Percentiles rank a stretch among this genome's conserved stretches.
Evolutionary conservation across 2,329 filamentous ascomycete species (phyloP).

Genomic region (Didymella lethalis): DNA sequence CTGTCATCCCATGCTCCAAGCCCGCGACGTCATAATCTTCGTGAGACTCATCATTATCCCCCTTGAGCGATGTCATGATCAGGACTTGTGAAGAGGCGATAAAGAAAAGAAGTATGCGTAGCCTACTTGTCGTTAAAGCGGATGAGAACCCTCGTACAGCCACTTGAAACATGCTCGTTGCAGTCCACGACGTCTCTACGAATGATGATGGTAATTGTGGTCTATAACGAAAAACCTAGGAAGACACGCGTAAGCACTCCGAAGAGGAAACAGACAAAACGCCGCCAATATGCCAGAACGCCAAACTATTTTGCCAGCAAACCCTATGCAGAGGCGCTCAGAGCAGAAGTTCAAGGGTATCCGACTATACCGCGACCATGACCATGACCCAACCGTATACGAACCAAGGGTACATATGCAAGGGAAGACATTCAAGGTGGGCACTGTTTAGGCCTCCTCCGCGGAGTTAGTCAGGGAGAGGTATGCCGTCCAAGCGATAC

Average conservation of each 20-base stretch:
- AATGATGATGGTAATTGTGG: conserved; percentile 17
- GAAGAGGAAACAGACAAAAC: conserved; percentile 23
- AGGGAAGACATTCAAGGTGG: conserved; percentile 22
- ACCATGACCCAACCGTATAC: conserved; percentile 19
- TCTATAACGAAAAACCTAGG: conserved; percentile 21
- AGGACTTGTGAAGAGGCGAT: no score
- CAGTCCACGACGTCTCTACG: neutral
- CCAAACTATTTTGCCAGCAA: conserved; percentile 17
- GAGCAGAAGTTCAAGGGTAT: conserved; percentile 30
- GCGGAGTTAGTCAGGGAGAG: conserved; percentile 89
- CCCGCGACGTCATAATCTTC: no score
- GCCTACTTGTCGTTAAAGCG: neutral
- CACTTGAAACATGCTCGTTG: no score
- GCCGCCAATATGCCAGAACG: conserved; percentile 35
- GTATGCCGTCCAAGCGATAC: conserved; percentile 98
- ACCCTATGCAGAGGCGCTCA: conserved; percentile 34
- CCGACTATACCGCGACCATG: conserved; percentile 25
- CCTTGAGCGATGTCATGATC: no score
- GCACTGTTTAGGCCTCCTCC: conserved; percentile 65
- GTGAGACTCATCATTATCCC: no score
- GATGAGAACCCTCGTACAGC: neutral
- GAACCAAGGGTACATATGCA: conserved; percentile 29
- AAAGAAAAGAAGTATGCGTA: neutral
- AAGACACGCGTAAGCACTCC: conserved; percentile 5
- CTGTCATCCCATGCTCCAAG: no score